Evolutionary conservation across 805 yeast species (phyloP), one percentile per base, ranked within the genome.

Genomic region (Metschnikowia arizonensis): DNA sequence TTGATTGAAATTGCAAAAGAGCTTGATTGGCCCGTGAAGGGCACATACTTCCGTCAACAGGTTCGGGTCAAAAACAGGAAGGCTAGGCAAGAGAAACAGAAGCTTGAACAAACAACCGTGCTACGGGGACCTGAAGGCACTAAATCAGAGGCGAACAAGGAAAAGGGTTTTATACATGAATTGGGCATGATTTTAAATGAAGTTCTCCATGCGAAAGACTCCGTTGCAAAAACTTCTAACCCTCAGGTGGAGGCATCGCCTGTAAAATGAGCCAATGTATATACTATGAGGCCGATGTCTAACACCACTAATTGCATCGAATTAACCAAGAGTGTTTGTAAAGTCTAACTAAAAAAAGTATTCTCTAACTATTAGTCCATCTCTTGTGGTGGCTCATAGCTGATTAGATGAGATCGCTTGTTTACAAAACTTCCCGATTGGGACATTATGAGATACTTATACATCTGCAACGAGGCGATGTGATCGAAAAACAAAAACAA

Each of bases 11-110:
- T 70, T 3, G 73, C 74, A 3, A 55, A 64, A 19, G 65, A 65
- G 44, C 50, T 64, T 23, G 49, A 60, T 9, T 71, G 75, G 75
- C 56, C 59, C 2, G 63, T 62, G 19, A 64, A 49, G 28, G 73
- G 73, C 4, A 57, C 62, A 31, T 58, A 54, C 8, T 68, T 68
- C 45, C 57, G 64, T 15, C 62, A 60, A 43, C 39, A 42, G 15
- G 50, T 49, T 3, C 59, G 60, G 28, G 43, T 46, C 23, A 63
- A 55, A 46, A 63, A 63, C 48, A 45, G 60, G 30, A 50, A 50
- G 17, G 58, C 48, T 6, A 50, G 54, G 1, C 17, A 17, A 19
- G 49, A 51, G 41, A 5, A 15, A 18, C 26, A 45, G 14, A 41
- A 33, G 19, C 38, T 50, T 33, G 19, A 38, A 8, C 15, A 39